A percentile compares a stretch with the other conserved stretches of the same genome.
These are phyloP conservation scores for Amphichorda felina DNA, from an alignment of 2,329 filamentous ascomycete genomes.

Conservation along the genomic window DNA sequence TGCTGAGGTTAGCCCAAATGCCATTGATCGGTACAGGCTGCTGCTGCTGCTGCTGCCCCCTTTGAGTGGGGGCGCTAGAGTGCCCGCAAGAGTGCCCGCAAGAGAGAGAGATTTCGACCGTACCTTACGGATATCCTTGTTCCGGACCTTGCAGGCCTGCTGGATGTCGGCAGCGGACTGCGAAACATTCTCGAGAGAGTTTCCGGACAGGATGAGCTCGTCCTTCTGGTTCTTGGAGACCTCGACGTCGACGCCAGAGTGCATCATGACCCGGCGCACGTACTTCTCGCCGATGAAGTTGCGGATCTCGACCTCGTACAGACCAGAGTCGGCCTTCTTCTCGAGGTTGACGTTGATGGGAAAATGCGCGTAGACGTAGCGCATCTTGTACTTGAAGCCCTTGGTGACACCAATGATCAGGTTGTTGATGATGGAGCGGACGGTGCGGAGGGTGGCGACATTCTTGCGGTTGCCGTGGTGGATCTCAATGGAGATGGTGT, in stretches of 20 bases:
- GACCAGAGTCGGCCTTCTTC: constrained; percentile 84
- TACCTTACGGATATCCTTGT: constrained; percentile 99
- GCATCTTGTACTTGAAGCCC: constrained; percentile 99
- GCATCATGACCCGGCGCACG: constrained; percentile 84
- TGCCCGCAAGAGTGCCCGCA: too few relatives aligned
- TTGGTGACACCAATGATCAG: constrained; percentile 96
- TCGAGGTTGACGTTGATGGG: constrained; percentile 99
- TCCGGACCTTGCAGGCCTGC: constrained; percentile 98
- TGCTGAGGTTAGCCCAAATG: too few relatives aligned
- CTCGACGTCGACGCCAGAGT: constrained; percentile 80
- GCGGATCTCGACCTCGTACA: constrained; percentile 92
- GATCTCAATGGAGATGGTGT: constrained; percentile 90
- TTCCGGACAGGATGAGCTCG: constrained; percentile 85
- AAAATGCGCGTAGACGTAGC: constrained; percentile 99
- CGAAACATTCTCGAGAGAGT: constrained; percentile 94
- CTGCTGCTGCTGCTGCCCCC: neutral
- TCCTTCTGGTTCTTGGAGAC: constrained; percentile 92
- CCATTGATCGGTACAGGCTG: too few relatives aligned
- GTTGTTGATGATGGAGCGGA: constrained; percentile 98
- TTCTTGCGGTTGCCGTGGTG: constrained; percentile 98
- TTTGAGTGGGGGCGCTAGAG: neutral
- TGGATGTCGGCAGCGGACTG: constrained; percentile 98
- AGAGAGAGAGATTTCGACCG: constrained; percentile 8
- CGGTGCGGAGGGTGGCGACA: constrained; percentile 93
- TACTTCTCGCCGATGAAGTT: constrained; percentile 99